phyloP scores from a whole-genome alignment of 306 rosid genomes.

The Sechiopsis laciniata region DNA sequence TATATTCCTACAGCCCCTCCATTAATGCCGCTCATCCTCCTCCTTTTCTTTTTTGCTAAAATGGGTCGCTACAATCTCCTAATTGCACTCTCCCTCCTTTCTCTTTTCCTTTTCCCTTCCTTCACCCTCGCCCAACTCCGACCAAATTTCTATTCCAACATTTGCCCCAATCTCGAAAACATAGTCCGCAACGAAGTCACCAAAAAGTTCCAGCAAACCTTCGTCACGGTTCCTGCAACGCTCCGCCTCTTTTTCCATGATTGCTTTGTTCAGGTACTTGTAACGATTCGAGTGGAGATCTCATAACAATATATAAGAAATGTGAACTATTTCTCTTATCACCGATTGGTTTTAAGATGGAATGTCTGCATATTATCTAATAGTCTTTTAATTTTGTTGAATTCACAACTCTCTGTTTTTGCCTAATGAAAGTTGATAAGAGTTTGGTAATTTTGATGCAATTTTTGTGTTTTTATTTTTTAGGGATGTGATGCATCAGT shows the following conservation, averaged over 20 bases:
- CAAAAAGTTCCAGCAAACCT: conserved; percentile 54
- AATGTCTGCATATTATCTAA: too few relatives aligned
- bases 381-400: not conserved
- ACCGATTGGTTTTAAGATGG: too few relatives aligned
- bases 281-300: too few relatives aligned
- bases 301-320: too few relatives aligned
- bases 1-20: conserved; percentile 5
- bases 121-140: conserved; percentile 53
- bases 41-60: not conserved
- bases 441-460: not conserved
- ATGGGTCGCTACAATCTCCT: conserved; percentile 42
- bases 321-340: too few relatives aligned
- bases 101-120: conserved; percentile 32
- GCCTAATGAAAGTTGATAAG: too few relatives aligned
- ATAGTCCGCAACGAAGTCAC: conserved; percentile 56
- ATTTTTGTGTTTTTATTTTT: not conserved
- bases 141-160: conserved; percentile 49
- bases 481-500: conserved; percentile 77
- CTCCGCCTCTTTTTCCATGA: conserved; percentile 69
- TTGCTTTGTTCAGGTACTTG: conserved; percentile 59
- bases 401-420: too few relatives aligned
- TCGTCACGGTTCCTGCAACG: conserved; percentile 56
- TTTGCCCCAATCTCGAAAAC: conserved; percentile 69
- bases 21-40: conserved; percentile 16
- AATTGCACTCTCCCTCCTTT: conserved; percentile 33